These are phyloP conservation scores for Pseudocercospora eumusae DNA, from an alignment of 2,329 filamentous ascomycete genomes.

Conservation along the genomic window DNA sequence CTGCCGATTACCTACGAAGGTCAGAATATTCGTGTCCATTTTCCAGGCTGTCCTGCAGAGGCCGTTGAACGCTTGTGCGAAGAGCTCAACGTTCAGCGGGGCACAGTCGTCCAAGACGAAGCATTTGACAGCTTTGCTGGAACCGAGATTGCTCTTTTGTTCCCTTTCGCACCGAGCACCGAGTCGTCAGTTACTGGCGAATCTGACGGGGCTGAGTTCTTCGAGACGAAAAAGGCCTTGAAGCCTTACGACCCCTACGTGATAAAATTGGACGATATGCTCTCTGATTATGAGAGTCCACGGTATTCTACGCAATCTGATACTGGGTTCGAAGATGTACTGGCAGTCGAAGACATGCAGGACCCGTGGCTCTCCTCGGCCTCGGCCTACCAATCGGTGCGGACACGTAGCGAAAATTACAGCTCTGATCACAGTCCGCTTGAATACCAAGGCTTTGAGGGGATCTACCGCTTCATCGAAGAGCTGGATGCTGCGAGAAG, in stretches of 20 bases:
- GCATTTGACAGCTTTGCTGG: slow-evolving; percentile 70
- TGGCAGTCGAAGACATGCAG: slow-evolving; percentile 38
- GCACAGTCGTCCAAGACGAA: slow-evolving; percentile 75
- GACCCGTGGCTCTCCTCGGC: slow-evolving; percentile 58
- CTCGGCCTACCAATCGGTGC: slow-evolving; percentile 60
- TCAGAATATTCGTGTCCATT: slow-evolving; percentile 74
- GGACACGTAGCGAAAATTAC: slow-evolving; percentile 51
- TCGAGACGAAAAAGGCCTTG: slow-evolving; percentile 20
- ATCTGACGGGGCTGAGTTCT: slow-evolving; percentile 41
- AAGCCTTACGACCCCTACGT: slow-evolving; percentile 24
- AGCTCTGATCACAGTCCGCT: slow-evolving; percentile 46
- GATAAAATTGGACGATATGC: slow-evolving; percentile 61
- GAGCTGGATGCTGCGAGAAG: slow-evolving; percentile 58
- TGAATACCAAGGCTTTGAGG: slow-evolving; percentile 64
- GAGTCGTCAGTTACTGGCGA: slow-evolving; percentile 46
- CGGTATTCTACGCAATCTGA: slow-evolving; percentile 43
- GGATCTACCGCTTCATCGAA: slow-evolving; percentile 66
- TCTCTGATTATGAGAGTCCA: slow-evolving; percentile 47
- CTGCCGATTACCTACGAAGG: slow-evolving; percentile 75
- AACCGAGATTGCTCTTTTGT: slow-evolving; percentile 73
- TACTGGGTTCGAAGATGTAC: slow-evolving; percentile 33
- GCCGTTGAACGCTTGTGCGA: slow-evolving; percentile 81
- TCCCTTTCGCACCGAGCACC: slow-evolving; percentile 76
- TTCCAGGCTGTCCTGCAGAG: slow-evolving; percentile 83
- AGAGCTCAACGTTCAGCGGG: slow-evolving; percentile 81